Evolutionary conservation across 148 eudicot genomes (phyloP).

Genomic region (Amaranthus palmeri): DNA sequence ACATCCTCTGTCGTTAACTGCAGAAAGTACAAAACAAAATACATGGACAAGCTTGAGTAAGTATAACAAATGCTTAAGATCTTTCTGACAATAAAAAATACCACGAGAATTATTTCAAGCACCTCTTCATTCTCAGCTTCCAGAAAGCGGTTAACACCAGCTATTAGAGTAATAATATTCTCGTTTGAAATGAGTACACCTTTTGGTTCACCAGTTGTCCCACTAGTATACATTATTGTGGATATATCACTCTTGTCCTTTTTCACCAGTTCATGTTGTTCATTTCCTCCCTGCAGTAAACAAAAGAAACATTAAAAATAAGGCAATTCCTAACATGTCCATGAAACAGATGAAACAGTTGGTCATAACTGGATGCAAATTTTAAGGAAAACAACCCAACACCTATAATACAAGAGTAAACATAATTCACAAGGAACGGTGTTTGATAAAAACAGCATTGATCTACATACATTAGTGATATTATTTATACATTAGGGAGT

Average conservation of each 20-base stretch:
- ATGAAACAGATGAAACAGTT: neutral
- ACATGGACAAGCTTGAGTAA: constrained; percentile 1
- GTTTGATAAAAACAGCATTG: too few species aligned
- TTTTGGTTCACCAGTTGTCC: constrained; percentile 99
- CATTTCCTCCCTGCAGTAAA: constrained; percentile 59
- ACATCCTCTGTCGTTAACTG: constrained; percentile 72
- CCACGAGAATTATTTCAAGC: neutral
- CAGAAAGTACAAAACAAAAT: constrained; percentile 14
- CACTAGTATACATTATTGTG: constrained; percentile 99
- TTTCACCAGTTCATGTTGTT: constrained; percentile 57
- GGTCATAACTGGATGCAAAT: too few species aligned
- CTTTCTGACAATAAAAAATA: neutral
- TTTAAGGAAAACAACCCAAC: too few species aligned
- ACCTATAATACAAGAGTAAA: too few species aligned
- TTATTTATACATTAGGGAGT: too few species aligned
- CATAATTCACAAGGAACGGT: too few species aligned
- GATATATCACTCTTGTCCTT: constrained; percentile 81
- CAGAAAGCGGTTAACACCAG: constrained; percentile 69
- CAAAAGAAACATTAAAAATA: neutral
- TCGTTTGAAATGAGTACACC: constrained; percentile 93
- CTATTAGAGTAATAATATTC: constrained; percentile 72
- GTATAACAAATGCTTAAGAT: neutral
- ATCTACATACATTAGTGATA: too few species aligned
- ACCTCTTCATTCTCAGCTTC: constrained; percentile 77
- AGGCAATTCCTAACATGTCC: neutral